Base-by-base conservation (phyloP, 1,139 yeast species). In the Scheffersomyces segobiensis region DNA sequence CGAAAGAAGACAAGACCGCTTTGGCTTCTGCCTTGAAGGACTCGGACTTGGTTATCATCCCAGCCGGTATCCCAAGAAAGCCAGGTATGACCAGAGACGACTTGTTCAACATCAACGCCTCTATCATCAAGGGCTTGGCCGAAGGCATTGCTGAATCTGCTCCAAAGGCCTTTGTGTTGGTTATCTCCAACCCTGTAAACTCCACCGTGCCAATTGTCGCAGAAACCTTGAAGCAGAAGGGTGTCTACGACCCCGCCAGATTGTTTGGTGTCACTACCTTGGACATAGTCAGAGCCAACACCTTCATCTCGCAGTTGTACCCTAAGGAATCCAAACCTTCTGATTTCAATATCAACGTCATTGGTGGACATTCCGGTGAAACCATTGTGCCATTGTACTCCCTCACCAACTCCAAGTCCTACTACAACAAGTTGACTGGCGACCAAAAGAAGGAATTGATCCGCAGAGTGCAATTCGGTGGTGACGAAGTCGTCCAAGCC, bases 11-110 rank as follows among this genome's bases (percentile, higher is more conserved):
- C 71, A 88, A 87, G 62, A 76, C 82, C 59, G 98, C 97, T 56
- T 84, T 95, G 71, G 85, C 87, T 67, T 77, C 79, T 59, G 91
- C 98, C 56, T 83, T 95, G 69, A 83, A 86, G 65, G 95, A 86
- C 65, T 83, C 97, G 55, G 96, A 95, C 71, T 87, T 95, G 65
- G 96, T 95, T 60, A 83, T 95, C 67, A 93, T 95, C 76, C 98
- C 99, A 70, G 99, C 99, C 60, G 99, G 99, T 80, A 97, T 95
- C 59, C 99, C 99, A 79, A 91, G 99, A 84, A 95, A 95, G 84
- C 98, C 98, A 65, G 98, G 98, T 74, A 93, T 93, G 98, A 93
- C 98, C 70, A 87, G 96, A 84, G 99, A 95, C 76, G 99, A 95
- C 74, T 85, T 95, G 74, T 95, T 95, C 88, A 91, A 92, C 83